Evolutionary conservation across 805 yeast species (phyloP).

Genomic region (Wickerhamomyces hampshirensis): DNA sequence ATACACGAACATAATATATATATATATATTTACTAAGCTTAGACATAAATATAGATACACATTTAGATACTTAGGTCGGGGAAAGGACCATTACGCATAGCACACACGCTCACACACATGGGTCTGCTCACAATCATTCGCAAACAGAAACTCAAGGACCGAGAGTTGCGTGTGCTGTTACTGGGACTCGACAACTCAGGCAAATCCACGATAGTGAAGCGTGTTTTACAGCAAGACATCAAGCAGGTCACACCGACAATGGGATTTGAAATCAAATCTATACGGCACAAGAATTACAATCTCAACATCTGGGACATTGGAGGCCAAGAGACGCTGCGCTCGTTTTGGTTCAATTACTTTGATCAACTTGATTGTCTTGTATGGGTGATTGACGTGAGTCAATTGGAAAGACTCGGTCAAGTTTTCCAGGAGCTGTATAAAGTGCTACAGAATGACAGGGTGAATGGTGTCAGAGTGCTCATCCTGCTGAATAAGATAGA

Average conservation of each 20-base stretch:
- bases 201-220: constrained; percentile 75
- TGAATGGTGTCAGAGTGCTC: constrained; percentile 65
- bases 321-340: constrained; percentile 77
- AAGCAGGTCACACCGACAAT: constrained; percentile 74
- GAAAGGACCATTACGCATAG: background rate
- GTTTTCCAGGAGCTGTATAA: constrained; percentile 59
- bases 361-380: constrained; percentile 70
- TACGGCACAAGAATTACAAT: constrained; percentile 32
- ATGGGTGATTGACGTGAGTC: constrained; percentile 79
- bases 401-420: constrained; percentile 58
- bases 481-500: constrained; percentile 77
- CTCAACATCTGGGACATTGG: constrained; percentile 86
- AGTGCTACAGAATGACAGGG: constrained; percentile 51
- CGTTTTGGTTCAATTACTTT: constrained; percentile 86
- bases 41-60: no score
- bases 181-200: constrained; percentile 92
- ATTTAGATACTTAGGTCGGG: no score
- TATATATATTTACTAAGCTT: no score
- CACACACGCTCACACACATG: constrained; percentile 38
- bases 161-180: constrained; percentile 67
- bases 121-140: constrained; percentile 75
- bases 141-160: constrained; percentile 78
- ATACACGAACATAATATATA: no score
- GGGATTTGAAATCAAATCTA: constrained; percentile 78
- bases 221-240: constrained; percentile 45